A percentile compares a stretch with the other conserved stretches of the same genome.
Conservation (phyloP, 2,329 filamentous ascomycete genomes). For the Arthrinium puccinioides region DNA sequence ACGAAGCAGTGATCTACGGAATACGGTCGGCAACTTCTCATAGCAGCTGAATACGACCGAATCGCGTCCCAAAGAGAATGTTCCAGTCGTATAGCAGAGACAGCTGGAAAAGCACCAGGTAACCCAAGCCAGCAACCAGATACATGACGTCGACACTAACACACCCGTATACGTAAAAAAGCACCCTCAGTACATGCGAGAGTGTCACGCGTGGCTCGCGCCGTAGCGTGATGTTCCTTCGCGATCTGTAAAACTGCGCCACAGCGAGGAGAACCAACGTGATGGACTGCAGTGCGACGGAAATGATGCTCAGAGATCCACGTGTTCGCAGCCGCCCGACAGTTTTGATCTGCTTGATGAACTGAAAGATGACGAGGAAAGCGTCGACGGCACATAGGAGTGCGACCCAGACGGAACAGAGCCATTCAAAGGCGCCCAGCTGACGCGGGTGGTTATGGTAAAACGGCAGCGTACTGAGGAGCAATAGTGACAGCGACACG, state of each 20-base stretch:
- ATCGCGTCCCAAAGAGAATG: conserved; percentile 5
- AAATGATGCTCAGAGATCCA: conserved; percentile 7
- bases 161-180: conserved; percentile 7
- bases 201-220: conserved; percentile 4
- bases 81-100: conserved; percentile 8
- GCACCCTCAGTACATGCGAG: conserved; percentile 2
- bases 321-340: conserved; percentile 5
- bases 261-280: conserved; percentile 5
- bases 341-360: conserved; percentile 10
- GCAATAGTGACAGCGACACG: conserved; percentile 3
- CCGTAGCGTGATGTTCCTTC: conserved; percentile 1
- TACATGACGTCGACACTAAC: conserved; percentile 9
- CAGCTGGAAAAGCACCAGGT: conserved; percentile 6
- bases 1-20: too few species aligned
- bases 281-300: conserved; percentile 3
- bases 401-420: conserved; percentile 6
- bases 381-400: conserved; percentile 4
- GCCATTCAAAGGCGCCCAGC: background rate
- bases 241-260: conserved; percentile 7
- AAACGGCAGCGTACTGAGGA: conserved; percentile 3
- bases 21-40: too few species aligned
- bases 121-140: conserved; percentile 7
- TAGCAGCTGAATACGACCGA: conserved; percentile 8
- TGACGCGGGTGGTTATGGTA: background rate
- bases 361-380: conserved; percentile 8